Conservation (phyloP, 2,329 filamentous ascomycete species). For the Phaeosphaeriaceae sp. region DNA sequence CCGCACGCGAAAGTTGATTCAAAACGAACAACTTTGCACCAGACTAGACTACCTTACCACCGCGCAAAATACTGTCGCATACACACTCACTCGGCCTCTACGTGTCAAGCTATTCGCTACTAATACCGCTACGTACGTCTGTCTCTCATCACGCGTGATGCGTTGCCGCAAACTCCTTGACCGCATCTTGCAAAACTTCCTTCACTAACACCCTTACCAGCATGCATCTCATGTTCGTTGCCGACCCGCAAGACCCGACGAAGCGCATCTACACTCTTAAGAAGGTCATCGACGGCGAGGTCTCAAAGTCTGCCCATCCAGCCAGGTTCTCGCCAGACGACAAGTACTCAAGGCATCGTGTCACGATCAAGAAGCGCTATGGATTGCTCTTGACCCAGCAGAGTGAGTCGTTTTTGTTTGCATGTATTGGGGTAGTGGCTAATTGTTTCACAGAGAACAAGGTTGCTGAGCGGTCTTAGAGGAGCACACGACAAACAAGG, state of each 20-base stretch:
- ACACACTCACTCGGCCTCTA: background rate
- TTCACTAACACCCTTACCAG: constrained; percentile 20
- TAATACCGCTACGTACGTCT: constrained; percentile 8
- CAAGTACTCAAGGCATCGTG: constrained; percentile 94
- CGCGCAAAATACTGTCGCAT: constrained; percentile 3
- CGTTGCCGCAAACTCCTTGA: too few species aligned
- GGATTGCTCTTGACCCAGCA: constrained; percentile 85
- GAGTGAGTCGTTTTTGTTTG: constrained; percentile 47
- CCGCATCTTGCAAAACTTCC: too few species aligned
- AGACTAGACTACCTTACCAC: background rate
- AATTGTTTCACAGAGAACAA: constrained; percentile 29
- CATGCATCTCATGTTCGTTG: constrained; percentile 85
- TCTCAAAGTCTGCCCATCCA: constrained; percentile 95
- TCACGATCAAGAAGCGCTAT: constrained; percentile 94
- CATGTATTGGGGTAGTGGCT: background rate
- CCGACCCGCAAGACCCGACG: constrained; percentile 70
- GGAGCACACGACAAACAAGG: background rate
- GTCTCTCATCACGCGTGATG: too few species aligned
- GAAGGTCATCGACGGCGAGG: constrained; percentile 80
- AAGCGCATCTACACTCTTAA: constrained; percentile 95
- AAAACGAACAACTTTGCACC: background rate
- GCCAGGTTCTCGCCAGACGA: constrained; percentile 97
- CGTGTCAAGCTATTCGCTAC: background rate
- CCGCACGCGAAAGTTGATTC: constrained; percentile 19
- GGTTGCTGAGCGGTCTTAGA: constrained; percentile 28